Percentiles rank a stretch among this genome's conserved stretches.
phyloP scores from a whole-genome alignment of 2,329 filamentous ascomycete genomes.

The Ascochyta viciae-villosae region DNA sequence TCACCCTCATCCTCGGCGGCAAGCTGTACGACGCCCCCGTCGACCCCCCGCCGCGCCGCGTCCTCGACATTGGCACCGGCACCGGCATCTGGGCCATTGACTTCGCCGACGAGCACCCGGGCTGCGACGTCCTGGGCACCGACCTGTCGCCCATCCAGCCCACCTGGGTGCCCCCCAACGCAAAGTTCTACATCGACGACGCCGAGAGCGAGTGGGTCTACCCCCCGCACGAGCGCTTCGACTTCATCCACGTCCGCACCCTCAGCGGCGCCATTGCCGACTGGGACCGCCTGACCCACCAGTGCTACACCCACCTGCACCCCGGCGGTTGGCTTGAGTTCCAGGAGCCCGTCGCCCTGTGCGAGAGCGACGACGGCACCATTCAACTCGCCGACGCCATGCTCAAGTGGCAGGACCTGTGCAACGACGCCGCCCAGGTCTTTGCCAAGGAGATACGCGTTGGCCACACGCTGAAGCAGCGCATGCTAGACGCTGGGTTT shows the following conservation, averaged over 20 bases:
- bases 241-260: constrained; percentile 45
- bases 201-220: constrained; percentile 51
- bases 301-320: constrained; percentile 36
- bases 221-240: constrained; percentile 41
- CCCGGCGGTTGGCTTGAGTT: constrained; percentile 48
- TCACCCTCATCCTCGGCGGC: constrained; percentile 44
- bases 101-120: constrained; percentile 47
- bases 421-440: constrained; percentile 34
- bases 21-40: constrained; percentile 48
- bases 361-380: constrained; percentile 42
- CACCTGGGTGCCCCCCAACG: constrained; percentile 50
- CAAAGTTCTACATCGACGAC: constrained; percentile 53
- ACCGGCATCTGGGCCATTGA: constrained; percentile 52
- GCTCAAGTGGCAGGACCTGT: constrained; percentile 38
- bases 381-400: constrained; percentile 34
- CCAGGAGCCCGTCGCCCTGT: constrained; percentile 45
- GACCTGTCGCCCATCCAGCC: constrained; percentile 50
- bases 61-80: constrained; percentile 51
- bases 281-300: constrained; percentile 40
- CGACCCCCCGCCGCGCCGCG: constrained; percentile 24
- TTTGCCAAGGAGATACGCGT: constrained; percentile 40
- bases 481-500: constrained; percentile 42
- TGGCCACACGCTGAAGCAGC: constrained; percentile 32
- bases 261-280: constrained; percentile 41
- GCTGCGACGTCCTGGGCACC: constrained; percentile 45